Evolutionary conservation across 495 filamentous ascomycete species (phyloP).

Genomic region (Trichoderma orchidacearum): DNA sequence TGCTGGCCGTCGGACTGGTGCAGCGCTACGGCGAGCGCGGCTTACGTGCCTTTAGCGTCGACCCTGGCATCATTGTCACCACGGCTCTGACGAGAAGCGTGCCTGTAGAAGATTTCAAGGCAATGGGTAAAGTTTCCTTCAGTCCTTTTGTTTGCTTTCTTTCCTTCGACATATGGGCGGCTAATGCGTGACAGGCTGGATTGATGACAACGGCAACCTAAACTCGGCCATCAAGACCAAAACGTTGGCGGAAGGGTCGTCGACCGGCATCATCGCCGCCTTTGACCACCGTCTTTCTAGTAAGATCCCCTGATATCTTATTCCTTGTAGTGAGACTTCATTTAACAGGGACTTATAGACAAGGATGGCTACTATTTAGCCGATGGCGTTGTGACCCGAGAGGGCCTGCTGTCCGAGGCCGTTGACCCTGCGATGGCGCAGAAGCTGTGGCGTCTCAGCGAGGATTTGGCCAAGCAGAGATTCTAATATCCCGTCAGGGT

Average conservation of each 20-base stretch:
- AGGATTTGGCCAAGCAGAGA: background rate
- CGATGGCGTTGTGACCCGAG: background rate
- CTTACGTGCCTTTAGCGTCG: constrained; percentile 9
- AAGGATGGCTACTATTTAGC: background rate
- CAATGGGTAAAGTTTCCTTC: background rate
- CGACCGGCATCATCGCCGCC: background rate
- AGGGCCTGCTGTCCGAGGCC: background rate
- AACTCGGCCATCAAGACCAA: background rate
- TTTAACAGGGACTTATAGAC: background rate
- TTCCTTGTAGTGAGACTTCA: too few relatives aligned
- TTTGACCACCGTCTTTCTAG: background rate
- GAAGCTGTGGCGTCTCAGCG: background rate
- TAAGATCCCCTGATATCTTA: background rate
- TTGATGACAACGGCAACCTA: background rate
- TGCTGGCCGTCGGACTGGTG: background rate
- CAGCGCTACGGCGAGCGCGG: constrained; percentile 6
- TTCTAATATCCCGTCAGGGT: background rate
- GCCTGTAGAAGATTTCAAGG: background rate
- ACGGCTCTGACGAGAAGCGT: background rate
- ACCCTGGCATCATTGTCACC: constrained; percentile 8
- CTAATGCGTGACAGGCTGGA: background rate
- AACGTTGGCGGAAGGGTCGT: background rate
- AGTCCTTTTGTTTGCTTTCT: background rate
- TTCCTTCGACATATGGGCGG: background rate
- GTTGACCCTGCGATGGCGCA: background rate